Evolutionary conservation across 2,329 filamentous ascomycete genomes (phyloP), one percentile per base, ranked within the genome.

Genomic region (Diatrype stigma): DNA sequence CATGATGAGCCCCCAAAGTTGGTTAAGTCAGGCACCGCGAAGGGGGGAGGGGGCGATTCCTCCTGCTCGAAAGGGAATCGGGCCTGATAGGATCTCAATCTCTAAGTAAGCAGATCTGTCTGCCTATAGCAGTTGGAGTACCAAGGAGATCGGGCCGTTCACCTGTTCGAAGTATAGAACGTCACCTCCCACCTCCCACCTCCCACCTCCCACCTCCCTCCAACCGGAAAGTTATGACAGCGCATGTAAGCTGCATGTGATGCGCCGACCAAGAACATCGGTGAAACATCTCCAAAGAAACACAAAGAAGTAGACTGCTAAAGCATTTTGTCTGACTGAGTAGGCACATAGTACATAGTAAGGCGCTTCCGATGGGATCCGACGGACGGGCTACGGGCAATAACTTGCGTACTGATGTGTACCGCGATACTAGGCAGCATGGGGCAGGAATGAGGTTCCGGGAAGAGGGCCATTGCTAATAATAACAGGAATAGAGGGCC

Each of bases 61-160:
- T 64, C 62, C 63, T 65, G 50, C 63, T 59, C 17, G 46, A 65
- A 59, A 58, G 26, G 63, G 62, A 59, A 65, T 58, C 58, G 58
- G 6, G 34, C 48, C 37, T 44, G 49, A 59, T 59, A 60, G 60
- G 63, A 57, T 58, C 56, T 55, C 57, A 53, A 48, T 52, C 51
- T 55, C 53, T 47, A 51, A 46, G 45, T 26, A 16, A 37, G 5
- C 12, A 46, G 45, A 48, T n/a, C 38, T 48, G n/a, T n/a, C n/a
- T n/a, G n/a, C n/a, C n/a, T n/a, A n/a, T n/a, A n/a, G n/a, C n/a
- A 50, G 30, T 19, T 52, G 51, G 50, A 54, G 60, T 61, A n/a
- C n/a, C n/a, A 62, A 62, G 61, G 63, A 50, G 51, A 47, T 50
- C 42, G 28, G 44, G 38, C 50, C 51, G 56, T 53, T 47, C 51